Evolutionary conservation across 2,329 filamentous ascomycete species (phyloP).

Genomic region (Clonostachys byssicola): DNA sequence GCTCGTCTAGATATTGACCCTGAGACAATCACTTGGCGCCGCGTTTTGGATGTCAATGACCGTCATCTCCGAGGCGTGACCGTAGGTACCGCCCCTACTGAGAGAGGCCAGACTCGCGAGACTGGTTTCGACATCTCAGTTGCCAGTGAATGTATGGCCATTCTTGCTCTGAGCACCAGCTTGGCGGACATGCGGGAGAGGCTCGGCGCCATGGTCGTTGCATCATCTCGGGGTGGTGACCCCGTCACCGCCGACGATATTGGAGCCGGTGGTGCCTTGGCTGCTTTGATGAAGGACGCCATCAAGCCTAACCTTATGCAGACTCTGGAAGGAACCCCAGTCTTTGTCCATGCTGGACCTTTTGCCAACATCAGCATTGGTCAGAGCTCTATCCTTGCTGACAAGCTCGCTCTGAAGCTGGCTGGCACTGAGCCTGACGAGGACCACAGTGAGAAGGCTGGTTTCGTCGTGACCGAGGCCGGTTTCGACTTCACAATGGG

Average conservation of each 20-base stretch:
- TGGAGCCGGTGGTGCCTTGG: conserved; percentile 85
- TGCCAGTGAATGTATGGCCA: conserved; percentile 97
- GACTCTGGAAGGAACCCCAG: conserved; percentile 91
- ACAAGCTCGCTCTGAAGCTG: conserved; percentile 93
- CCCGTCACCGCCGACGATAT: conserved; percentile 96
- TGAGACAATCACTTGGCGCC: conserved; percentile 94
- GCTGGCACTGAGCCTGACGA: conserved; percentile 92
- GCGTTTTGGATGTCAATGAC: conserved; percentile 96
- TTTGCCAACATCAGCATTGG: conserved; percentile 99
- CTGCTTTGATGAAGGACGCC: conserved; percentile 94
- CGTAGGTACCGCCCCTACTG: conserved; percentile 81
- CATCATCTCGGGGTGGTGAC: conserved; percentile 78
- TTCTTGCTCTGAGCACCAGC: conserved; percentile 87
- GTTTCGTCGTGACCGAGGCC: conserved; percentile 93
- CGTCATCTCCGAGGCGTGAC: conserved; percentile 87
- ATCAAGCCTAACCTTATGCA: conserved; percentile 99
- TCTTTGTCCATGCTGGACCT: conserved; percentile 94
- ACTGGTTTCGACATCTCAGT: conserved; percentile 98
- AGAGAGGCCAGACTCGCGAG: conserved; percentile 82
- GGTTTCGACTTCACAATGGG: conserved; percentile 99
- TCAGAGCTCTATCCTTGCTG: conserved; percentile 90
- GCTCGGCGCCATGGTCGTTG: conserved; percentile 92
- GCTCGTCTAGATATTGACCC: conserved; percentile 96
- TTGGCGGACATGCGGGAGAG: conserved; percentile 88
- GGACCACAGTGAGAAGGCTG: conserved; percentile 74